A percentile compares a stretch with the other conserved stretches of the same genome.
Conservation (phyloP, 2,329 filamentous ascomycete genomes). For the Xylaria multiplex region DNA sequence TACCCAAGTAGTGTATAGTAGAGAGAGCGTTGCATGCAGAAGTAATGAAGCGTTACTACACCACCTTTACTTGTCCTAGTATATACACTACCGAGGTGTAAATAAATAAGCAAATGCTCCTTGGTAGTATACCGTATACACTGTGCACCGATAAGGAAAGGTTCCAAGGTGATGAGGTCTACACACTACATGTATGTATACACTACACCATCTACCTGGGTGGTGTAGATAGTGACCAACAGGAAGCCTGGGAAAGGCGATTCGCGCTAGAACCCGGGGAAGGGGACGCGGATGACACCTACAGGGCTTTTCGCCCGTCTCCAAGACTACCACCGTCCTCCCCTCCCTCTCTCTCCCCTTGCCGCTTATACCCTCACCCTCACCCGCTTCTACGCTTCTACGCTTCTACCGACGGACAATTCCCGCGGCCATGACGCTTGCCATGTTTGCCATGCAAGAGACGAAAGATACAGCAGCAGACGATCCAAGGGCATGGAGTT, state of each 20-base stretch:
- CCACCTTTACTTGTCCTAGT: no score
- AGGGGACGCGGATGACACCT: background rate
- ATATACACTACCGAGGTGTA: no score
- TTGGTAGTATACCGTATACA: no score
- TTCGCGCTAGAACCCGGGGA: slow-evolving; percentile 9
- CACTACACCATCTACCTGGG: no score
- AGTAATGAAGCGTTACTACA: no score
- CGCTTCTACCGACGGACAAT: background rate
- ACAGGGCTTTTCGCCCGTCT: slow-evolving; percentile 11
- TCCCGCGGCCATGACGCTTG: slow-evolving; percentile 35
- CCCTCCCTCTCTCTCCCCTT: background rate
- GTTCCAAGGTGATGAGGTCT: no score
- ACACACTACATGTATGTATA: no score
- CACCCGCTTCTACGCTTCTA: no score
- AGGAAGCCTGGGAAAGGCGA: slow-evolving; percentile 1
- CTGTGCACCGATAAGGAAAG: no score
- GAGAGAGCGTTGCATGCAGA: no score
- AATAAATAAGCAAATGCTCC: no score
- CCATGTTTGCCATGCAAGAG: slow-evolving; percentile 30
- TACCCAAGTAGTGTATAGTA: no score
- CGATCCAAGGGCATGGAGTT: slow-evolving; percentile 46
- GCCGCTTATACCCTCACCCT: slow-evolving; percentile 1
- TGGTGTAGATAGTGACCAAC: background rate
- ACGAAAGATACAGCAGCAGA: slow-evolving; percentile 24
- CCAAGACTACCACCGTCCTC: background rate